Evolutionary conservation across 306 rosid genomes (phyloP), one percentile per base, ranked within the genome.

Genomic region (Cucumis melo): DNA sequence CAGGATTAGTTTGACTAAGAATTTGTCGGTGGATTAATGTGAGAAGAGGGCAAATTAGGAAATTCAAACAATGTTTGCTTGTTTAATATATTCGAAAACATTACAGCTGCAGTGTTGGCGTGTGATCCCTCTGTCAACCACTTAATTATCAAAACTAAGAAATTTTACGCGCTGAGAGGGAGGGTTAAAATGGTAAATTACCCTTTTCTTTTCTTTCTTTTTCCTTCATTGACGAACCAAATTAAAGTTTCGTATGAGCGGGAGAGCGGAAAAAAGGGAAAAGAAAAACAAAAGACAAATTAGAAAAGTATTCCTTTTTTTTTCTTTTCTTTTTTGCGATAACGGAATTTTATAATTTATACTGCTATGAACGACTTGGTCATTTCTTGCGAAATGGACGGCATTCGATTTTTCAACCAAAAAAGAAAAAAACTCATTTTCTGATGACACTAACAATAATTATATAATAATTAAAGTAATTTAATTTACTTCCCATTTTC

Each of bases 21-120:
- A 23, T 1, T 44, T 82, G 87, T 86, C 89, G 86, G 89, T 82
- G 86, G 70, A 32, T 51, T 9, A 20, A 42, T 6, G 9, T 36
- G 74, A 39, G 5, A 9, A 13, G 27, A 71, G 84, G 82, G 55
- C 67, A 80, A 10, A 78, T 75, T 74, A 56, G 85, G 34, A 73
- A 2, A 77, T 57, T 73, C 21, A 2, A 0, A 58, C 57, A 10
- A 66, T 4, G 50, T 17, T 0, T 17, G 10, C 38, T 23, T 27
- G 27, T 11, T 15, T n/a, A 29, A 21, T 8, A 34, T 65, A 41
- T 65, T 39, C 10, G 23, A 12, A 44, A 61, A 61, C 61, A 64
- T 23, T 10, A 55, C 55, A 44, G 67, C 44, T 67, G 23, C 21
- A 50, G 48, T 75, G 50, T 39, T 56, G 64, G 46, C 80, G 55